Evolutionary conservation across 2,329 filamentous ascomycete species (phyloP).

Genomic region (Pseudocercospora pini-densiflorae): DNA sequence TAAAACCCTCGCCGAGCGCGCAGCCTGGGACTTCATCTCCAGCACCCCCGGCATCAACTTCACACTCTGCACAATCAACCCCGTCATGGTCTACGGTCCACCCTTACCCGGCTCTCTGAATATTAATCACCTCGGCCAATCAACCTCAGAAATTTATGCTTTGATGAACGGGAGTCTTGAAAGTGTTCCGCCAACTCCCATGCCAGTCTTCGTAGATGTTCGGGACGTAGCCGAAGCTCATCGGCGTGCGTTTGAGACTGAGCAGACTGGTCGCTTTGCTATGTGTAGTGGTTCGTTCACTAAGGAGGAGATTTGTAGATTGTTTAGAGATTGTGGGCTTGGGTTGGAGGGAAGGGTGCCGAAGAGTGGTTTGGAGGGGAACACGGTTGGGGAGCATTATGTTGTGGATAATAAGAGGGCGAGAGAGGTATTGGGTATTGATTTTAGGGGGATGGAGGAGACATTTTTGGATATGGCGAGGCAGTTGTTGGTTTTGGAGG

Average conservation of each 20-base stretch:
- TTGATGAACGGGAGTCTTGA: slow-evolving; percentile 2
- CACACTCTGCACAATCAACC: slow-evolving; percentile 33
- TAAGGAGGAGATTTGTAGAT: slow-evolving; percentile 5
- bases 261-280: slow-evolving; percentile 7
- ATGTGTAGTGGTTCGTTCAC: slow-evolving; percentile 10
- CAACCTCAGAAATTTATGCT: slow-evolving; percentile 4
- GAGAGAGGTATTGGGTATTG: slow-evolving; percentile 1
- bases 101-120: background rate
- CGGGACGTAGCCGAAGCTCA: slow-evolving; percentile 38
- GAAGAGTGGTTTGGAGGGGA: slow-evolving; percentile 2
- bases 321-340: background rate
- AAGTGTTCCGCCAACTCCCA: slow-evolving; percentile 4
- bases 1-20: slow-evolving; percentile 38
- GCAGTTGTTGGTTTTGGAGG: slow-evolving; percentile 5
- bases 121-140: slow-evolving; percentile 6
- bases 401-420: slow-evolving; percentile 3
- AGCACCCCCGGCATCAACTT: slow-evolving; percentile 28
- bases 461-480: slow-evolving; percentile 11
- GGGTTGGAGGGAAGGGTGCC: background rate
- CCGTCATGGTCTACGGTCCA: slow-evolving; percentile 29
- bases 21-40: slow-evolving; percentile 30
- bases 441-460: background rate
- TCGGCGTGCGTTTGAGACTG: slow-evolving; percentile 26
- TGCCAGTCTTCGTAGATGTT: slow-evolving; percentile 30
- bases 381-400: slow-evolving; percentile 11